These are phyloP conservation scores for Geotrichum restrictum DNA, from an alignment of 1,139 yeast genomes.

Conservation along the genomic window DNA sequence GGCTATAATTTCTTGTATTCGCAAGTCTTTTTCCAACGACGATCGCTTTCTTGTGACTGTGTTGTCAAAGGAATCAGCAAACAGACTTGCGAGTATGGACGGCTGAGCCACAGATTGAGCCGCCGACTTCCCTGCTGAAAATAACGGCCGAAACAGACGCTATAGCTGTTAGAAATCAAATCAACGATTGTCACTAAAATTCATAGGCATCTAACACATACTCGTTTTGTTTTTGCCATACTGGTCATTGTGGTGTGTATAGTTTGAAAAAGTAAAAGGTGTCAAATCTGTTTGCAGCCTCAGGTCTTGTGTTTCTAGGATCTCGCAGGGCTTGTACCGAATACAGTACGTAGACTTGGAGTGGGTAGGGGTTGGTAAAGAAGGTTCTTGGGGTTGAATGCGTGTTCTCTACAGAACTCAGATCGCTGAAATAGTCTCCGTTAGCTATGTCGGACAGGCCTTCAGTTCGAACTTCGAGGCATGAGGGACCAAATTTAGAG, in stretches of 20 bases:
- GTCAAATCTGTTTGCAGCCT: background rate
- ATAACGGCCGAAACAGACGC: conserved; percentile 12
- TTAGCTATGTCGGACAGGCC: no score
- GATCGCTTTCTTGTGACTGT: background rate
- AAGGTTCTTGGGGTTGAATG: no score
- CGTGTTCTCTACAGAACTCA: no score
- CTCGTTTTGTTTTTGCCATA: conserved; percentile 8
- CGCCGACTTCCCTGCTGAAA: background rate
- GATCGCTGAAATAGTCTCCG: no score
- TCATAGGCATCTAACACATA: conserved; percentile 3
- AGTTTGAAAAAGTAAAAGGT: background rate
- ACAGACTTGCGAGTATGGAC: background rate
- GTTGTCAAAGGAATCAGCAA: background rate
- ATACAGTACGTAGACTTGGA: no score
- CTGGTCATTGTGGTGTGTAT: background rate
- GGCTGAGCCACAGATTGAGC: background rate
- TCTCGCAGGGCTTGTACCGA: background rate
- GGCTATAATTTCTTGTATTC: conserved; percentile 1
- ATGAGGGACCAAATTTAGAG: no score
- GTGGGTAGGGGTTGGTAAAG: no score
- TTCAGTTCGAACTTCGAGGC: no score
- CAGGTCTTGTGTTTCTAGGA: background rate
- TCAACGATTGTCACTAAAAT: background rate
- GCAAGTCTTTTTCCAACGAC: background rate
- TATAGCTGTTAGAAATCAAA: background rate